These are phyloP conservation scores for Acorus calamus DNA, from an alignment of 106 monocot genomes.

Conservation along the genomic window DNA sequence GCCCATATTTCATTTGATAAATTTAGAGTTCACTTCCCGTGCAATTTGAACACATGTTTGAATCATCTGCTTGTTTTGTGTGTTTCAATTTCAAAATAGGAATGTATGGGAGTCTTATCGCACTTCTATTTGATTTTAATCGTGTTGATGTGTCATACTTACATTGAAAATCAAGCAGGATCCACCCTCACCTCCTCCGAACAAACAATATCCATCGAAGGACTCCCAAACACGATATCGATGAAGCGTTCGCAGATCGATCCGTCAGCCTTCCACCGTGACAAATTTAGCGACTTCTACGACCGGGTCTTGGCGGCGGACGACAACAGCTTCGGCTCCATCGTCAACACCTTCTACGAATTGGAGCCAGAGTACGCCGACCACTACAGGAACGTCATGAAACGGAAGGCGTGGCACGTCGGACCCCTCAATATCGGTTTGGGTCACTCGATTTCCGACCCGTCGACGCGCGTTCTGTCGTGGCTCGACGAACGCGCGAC, in stretches of 20 bases:
- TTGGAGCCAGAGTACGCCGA: slow-evolving; percentile 28
- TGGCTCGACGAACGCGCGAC: slow-evolving; percentile 19
- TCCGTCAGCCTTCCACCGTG: neutral
- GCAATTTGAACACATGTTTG: too few species aligned
- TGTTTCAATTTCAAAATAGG: too few species aligned
- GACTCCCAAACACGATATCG: slow-evolving; percentile 24
- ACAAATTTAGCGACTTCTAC: neutral
- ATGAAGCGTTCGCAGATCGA: slow-evolving; percentile 8
- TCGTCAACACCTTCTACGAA: slow-evolving; percentile 40
- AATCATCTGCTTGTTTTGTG: too few species aligned
- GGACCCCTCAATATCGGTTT: slow-evolving; percentile 19
- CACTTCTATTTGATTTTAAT: too few species aligned
- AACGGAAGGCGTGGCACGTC: slow-evolving; percentile 21
- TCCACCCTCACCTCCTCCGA: neutral
- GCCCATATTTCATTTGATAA: too few species aligned
- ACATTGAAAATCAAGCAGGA: too few species aligned
- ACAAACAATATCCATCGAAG: slow-evolving; percentile 10
- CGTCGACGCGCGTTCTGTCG: too few species aligned
- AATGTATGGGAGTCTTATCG: too few species aligned
- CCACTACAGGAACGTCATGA: neutral
- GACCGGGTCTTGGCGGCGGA: too few species aligned
- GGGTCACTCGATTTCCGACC: too few species aligned
- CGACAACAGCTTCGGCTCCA: neutral
- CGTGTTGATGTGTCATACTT: too few species aligned
- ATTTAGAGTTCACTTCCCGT: too few species aligned